These are phyloP conservation scores for Deinandra increscens DNA, from an alignment of 129 eudicot species.

Conservation along the genomic window DNA sequence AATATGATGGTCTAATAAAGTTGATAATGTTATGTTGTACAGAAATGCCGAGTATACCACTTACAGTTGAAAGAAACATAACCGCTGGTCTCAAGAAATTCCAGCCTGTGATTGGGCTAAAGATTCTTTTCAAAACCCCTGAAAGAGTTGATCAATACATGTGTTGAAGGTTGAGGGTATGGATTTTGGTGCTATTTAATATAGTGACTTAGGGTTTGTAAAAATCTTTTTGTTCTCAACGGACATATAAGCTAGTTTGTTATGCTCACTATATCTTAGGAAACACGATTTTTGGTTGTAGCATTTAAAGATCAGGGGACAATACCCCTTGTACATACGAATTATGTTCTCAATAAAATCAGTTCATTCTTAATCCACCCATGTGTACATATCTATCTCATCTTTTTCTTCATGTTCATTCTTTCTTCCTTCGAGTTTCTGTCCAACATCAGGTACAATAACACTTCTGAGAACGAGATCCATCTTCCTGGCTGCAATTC, in stretches of 20 bases:
- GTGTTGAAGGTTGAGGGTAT: constrained; percentile 28
- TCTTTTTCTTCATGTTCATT: constrained; percentile 14
- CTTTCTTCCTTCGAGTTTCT: constrained; percentile 13
- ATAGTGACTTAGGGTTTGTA: constrained; percentile 54
- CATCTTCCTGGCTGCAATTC: constrained; percentile 16
- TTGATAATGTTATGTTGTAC: constrained; percentile 50
- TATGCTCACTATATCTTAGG: constrained; percentile 51
- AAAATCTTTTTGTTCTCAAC: constrained; percentile 47
- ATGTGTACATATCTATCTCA: background rate
- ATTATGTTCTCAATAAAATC: constrained; percentile 57
- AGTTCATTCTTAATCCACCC: constrained; percentile 27
- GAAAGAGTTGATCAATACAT: constrained; percentile 29
- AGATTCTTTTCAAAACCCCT: constrained; percentile 46
- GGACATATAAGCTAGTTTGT: constrained; percentile 44
- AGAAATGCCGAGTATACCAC: constrained; percentile 35
- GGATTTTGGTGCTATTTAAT: constrained; percentile 48
- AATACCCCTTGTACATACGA: constrained; percentile 69
- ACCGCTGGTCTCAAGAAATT: constrained; percentile 23
- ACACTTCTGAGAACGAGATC: constrained; percentile 6
- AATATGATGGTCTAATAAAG: constrained; percentile 81
- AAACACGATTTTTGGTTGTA: constrained; percentile 57
- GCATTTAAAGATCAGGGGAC: constrained; percentile 67
- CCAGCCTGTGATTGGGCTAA: constrained; percentile 34
- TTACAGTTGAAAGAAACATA: constrained; percentile 38
- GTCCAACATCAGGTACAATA: constrained; percentile 17